A percentile compares a stretch with the other conserved stretches of the same genome.
Conservation (phyloP, 352 stramenopile species). For the Lagenidium sp. region DNA sequence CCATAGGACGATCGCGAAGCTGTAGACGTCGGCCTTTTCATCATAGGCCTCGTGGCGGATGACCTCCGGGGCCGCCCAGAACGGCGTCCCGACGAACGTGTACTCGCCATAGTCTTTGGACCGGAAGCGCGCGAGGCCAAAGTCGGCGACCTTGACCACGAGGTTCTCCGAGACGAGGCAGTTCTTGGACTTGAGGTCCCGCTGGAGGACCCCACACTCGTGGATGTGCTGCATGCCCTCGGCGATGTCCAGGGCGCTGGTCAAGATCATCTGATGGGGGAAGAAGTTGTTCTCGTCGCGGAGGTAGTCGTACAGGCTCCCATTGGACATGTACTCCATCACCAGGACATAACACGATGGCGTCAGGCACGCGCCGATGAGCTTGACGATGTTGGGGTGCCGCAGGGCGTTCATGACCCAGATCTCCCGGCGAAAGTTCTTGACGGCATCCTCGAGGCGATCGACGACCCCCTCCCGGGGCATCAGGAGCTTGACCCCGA, state of each 20-base stretch:
- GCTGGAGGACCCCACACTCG: conserved; percentile 40
- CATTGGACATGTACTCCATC: conserved; percentile 84
- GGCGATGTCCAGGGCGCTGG: conserved; percentile 53
- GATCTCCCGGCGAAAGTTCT: conserved; percentile 75
- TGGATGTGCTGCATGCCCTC: conserved; percentile 60
- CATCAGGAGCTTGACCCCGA: conserved; percentile 74
- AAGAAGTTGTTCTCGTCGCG: conserved; percentile 70
- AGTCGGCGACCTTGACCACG: conserved; percentile 68
- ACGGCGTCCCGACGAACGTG: conserved; percentile 72
- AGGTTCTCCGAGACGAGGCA: conserved; percentile 68
- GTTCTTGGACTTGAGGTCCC: conserved; percentile 78
- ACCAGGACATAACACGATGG: conserved; percentile 73
- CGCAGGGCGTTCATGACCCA: conserved; percentile 69
- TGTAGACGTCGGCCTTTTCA: conserved; percentile 77
- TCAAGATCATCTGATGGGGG: conserved; percentile 47
- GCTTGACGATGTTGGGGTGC: conserved; percentile 67
- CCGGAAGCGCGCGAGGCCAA: conserved; percentile 57
- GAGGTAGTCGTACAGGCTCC: conserved; percentile 75
- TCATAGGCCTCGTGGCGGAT: conserved; percentile 71
- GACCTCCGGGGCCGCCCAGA: conserved; percentile 69
- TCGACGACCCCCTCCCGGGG: conserved; percentile 59
- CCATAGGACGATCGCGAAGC: conserved; percentile 64
- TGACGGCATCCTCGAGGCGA: conserved; percentile 57
- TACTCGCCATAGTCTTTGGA: conserved; percentile 28
- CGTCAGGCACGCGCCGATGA: conserved; percentile 69